A percentile compares a stretch with the other conserved stretches of the same genome.
Evolutionary conservation across 495 filamentous ascomycete species (phyloP).

Genomic region (Zalerion maritima): DNA sequence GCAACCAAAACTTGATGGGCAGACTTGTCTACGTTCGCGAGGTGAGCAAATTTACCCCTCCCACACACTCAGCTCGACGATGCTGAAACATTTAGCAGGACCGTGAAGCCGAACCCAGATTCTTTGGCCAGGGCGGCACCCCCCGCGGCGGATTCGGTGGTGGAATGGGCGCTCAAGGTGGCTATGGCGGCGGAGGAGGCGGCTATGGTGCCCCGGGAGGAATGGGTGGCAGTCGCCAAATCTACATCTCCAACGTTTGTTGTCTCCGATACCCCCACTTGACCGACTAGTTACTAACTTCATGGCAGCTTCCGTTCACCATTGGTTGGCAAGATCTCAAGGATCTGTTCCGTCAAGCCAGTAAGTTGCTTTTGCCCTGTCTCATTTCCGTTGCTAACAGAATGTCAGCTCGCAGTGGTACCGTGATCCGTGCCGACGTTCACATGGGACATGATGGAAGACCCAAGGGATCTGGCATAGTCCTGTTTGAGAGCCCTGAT

Average conservation of each 20-base stretch:
- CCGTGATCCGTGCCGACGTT: slow-evolving; percentile 90
- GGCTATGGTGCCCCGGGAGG: slow-evolving; percentile 26
- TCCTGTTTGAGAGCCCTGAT: slow-evolving; percentile 86
- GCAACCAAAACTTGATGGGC: slow-evolving; percentile 97
- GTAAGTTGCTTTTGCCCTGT: slow-evolving; percentile 39
- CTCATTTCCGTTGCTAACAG: slow-evolving; percentile 13
- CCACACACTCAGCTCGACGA: background rate
- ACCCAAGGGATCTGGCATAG: slow-evolving; percentile 90
- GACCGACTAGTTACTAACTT: slow-evolving; percentile 7
- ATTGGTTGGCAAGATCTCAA: slow-evolving; percentile 99
- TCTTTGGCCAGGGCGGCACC: slow-evolving; percentile 50
- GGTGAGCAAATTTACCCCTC: slow-evolving; percentile 36
- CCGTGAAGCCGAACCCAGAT: slow-evolving; percentile 90
- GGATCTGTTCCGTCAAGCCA: slow-evolving; percentile 95
- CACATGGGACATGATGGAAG: slow-evolving; percentile 84
- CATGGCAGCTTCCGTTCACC: slow-evolving; percentile 74
- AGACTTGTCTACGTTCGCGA: slow-evolving; percentile 96
- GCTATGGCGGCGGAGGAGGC: slow-evolving; percentile 27
- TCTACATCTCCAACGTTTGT: slow-evolving; percentile 98
- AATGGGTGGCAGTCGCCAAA: slow-evolving; percentile 60
- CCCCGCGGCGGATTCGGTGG: slow-evolving; percentile 51
- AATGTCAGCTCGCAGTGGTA: slow-evolving; percentile 45
- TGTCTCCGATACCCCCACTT: slow-evolving; percentile 21
- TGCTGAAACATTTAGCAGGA: slow-evolving; percentile 40
- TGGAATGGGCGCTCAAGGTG: slow-evolving; percentile 26